Evolutionary conservation across 306 rosid species (phyloP).

Genomic region (Potentilla sterilis): DNA sequence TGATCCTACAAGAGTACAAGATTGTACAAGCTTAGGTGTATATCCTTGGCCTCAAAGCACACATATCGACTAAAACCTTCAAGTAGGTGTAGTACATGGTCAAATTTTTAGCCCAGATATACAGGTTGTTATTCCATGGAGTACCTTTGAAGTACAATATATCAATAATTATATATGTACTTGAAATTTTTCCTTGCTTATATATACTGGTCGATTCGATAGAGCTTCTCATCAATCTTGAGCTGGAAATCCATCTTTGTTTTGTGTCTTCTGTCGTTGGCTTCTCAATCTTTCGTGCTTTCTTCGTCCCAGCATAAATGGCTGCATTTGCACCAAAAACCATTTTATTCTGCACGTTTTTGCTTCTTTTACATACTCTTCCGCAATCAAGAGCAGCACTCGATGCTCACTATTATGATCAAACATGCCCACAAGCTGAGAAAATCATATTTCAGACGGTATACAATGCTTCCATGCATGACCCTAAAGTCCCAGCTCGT

Average conservation of each 20-base stretch:
- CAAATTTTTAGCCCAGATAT: conserved; percentile 24
- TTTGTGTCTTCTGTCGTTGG: neutral
- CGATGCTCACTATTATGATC: conserved; percentile 39
- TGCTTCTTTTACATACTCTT: conserved; percentile 25
- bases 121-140: conserved; percentile 42
- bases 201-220: conserved; percentile 21
- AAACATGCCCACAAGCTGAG: conserved; percentile 60
- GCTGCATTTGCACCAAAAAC: conserved; percentile 29
- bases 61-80: conserved; percentile 16
- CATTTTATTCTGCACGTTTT: conserved; percentile 14
- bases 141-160: conserved; percentile 54
- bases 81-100: conserved; percentile 11
- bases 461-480: conserved; percentile 47
- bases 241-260: neutral
- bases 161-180: neutral
- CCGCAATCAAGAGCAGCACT: conserved; percentile 39
- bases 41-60: conserved; percentile 47
- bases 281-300: neutral
- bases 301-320: conserved; percentile 32
- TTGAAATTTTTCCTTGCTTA: neutral
- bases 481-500: conserved; percentile 69
- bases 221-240: conserved; percentile 27
- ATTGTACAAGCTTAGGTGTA: conserved; percentile 25
- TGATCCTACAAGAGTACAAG: conserved; percentile 21
- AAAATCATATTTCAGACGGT: conserved; percentile 55